Base-by-base conservation (phyloP, 1,139 yeast species). In the Blastobotrys buckinghamii region DNA sequence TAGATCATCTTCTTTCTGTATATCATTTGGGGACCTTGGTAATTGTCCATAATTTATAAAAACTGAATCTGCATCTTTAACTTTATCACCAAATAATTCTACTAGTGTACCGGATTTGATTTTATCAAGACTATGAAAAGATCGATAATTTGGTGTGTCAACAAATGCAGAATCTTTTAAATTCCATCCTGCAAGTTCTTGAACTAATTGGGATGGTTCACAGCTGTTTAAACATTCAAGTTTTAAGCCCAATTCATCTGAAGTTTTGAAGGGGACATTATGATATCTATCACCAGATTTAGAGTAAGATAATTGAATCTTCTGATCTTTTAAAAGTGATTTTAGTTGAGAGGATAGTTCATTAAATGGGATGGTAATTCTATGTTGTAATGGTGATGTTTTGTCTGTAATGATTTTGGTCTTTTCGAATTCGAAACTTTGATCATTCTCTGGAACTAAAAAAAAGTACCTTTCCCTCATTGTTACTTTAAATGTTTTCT, bases 181-280 rank as follows among this genome's bases (percentile, higher is more conserved):
- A 8, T 19, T 17, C 12, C 38, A 32, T 26, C 48, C 50, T 17
- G 50, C 44, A 17, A 42, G 9, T 36, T 38, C 13, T 29, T 35
- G 50, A 54, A 50, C 8, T 54, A n/a, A n/a, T n/a, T n/a, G n/a
- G n/a, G n/a, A n/a, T 52, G 12, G 53, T 46, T 10, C 49, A 26
- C 39, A 36, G 8, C 19, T 26, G 6, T 36, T 26, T 13, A 26
- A 26, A 15, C 39, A 36, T 39, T 61, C 60, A 2, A 63, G 49
- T 42, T 61, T 64, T 33, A 61, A 47, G 7, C 69, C 68, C 10
- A 53, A 49, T 47, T 63, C 66, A 9, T 53, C 52, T 0, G 60
- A 62, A 4, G 56, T 51, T 22, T 61, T 59, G 49, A 62, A 62
- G 0, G 68, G 69, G 2, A 60, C 52, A 24, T 53, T 47, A 35